phyloP scores from a whole-genome alignment of 306 rosid species.

The Prinsepia uniflora region DNA sequence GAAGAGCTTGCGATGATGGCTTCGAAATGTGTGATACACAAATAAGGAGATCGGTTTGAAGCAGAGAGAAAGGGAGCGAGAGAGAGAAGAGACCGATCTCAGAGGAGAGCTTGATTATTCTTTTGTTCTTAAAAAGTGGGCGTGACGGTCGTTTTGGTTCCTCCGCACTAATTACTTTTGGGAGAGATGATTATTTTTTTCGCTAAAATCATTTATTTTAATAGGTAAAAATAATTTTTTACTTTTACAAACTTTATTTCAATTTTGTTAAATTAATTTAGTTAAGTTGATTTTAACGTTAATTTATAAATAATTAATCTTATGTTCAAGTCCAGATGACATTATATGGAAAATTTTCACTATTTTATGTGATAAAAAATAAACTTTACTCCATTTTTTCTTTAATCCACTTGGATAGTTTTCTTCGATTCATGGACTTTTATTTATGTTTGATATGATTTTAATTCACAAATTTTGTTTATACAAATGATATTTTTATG shows the following conservation, averaged over 20 bases:
- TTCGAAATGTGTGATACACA: slow-evolving; percentile 24
- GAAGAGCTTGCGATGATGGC: slow-evolving; percentile 19
- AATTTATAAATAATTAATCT: too few relatives aligned
- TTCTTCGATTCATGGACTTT: too few relatives aligned
- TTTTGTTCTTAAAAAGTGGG: slow-evolving; percentile 29
- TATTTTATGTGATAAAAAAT: too few relatives aligned
- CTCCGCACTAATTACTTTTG: slow-evolving; percentile 8
- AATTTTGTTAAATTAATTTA: too few relatives aligned
- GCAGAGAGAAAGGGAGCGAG: slow-evolving; percentile 19
- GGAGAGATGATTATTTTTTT: neutral
- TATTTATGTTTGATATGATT: too few relatives aligned
- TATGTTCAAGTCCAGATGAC: too few relatives aligned
- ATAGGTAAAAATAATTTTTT: neutral
- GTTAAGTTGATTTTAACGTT: too few relatives aligned
- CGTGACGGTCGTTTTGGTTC: slow-evolving; percentile 28
- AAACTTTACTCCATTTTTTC: neutral
- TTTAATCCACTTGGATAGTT: neutral
- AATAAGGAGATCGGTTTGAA: slow-evolving; percentile 18
- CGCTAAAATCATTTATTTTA: slow-evolving; percentile 3
- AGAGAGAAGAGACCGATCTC: slow-evolving; percentile 20
- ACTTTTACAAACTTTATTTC: neutral
- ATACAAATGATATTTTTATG: too few relatives aligned
- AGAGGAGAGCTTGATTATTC: slow-evolving; percentile 15
- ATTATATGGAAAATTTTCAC: too few relatives aligned
- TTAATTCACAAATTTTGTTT: too few relatives aligned